A percentile compares a stretch with the other conserved stretches of the same genome.
Conservation (phyloP, 768 basidiomycete species). For the Thelephora aurantiotincta region DNA sequence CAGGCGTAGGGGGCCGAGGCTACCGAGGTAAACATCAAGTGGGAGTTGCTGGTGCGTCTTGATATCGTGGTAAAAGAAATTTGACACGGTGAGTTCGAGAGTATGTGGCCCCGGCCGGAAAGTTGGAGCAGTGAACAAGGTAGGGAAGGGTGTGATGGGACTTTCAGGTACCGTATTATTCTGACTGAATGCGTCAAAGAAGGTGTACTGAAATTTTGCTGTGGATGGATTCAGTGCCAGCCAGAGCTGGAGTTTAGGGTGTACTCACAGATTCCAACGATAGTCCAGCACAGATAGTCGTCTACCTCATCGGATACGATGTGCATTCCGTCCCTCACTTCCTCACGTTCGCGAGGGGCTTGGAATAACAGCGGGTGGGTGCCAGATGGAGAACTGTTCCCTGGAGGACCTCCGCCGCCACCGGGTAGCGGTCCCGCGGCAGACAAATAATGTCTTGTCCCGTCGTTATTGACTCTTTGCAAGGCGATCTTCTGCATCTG, state of each 20-base stretch:
- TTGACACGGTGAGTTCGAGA: conserved; percentile 73
- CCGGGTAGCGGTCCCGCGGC: conserved; percentile 79
- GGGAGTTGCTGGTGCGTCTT: conserved; percentile 50
- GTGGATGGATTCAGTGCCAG: conserved; percentile 5
- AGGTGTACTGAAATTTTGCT: conserved; percentile 93
- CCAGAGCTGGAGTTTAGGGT: conserved; percentile 2
- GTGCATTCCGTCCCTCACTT: conserved; percentile 63
- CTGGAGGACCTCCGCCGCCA: conserved; percentile 59
- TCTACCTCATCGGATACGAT: conserved; percentile 81
- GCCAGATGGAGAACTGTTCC: conserved; percentile 34
- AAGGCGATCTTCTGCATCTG: conserved; percentile 96
- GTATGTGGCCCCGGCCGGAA: conserved; percentile 61
- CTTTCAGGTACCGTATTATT: conserved; percentile 62
- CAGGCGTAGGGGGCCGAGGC: conserved; percentile 71
- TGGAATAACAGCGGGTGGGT: conserved; percentile 74
- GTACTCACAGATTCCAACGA: conserved; percentile 82
- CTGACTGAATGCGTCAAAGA: conserved; percentile 80
- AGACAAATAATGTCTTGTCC: conserved; percentile 75
- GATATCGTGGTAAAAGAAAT: conserved; percentile 75
- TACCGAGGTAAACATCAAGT: conserved; percentile 81
- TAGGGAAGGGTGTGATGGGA: conserved; percentile 85
- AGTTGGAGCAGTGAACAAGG: conserved; percentile 64
- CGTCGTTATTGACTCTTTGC: conserved; percentile 70
- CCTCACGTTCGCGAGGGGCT: conserved; percentile 68
- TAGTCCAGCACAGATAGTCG: conserved; percentile 92